Percentiles rank a stretch among this genome's conserved stretches.
Conservation (phyloP, 768 basidiomycete species). For the Macrolepiota fuliginosa region DNA sequence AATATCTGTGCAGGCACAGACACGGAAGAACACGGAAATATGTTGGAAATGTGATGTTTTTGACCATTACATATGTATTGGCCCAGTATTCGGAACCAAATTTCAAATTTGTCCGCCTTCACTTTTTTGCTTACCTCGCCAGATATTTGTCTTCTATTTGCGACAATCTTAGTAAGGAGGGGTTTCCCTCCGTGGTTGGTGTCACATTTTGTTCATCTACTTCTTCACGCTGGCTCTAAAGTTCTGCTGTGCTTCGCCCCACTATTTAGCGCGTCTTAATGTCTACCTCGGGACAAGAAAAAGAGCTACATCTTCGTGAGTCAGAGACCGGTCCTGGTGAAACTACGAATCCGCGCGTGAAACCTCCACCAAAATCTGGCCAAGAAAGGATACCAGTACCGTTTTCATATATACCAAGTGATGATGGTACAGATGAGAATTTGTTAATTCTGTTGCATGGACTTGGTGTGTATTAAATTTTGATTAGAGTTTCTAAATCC, state of each 20-base stretch:
- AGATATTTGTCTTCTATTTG: too few relatives aligned
- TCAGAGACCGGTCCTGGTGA: constrained; percentile 12
- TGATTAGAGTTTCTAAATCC: not conserved
- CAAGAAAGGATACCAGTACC: constrained; percentile 45
- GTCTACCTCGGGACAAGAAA: not conserved
- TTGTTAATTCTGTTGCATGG: constrained; percentile 83
- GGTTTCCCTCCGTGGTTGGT: too few relatives aligned
- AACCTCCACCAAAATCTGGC: constrained; percentile 42
- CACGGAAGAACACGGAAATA: too few relatives aligned
- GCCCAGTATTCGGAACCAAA: too few relatives aligned
- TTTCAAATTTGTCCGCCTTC: too few relatives aligned
- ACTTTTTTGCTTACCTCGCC: too few relatives aligned
- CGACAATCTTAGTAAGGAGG: too few relatives aligned
- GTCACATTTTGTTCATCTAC: not conserved
- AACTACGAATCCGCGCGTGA: constrained; percentile 33
- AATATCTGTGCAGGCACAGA: too few relatives aligned
- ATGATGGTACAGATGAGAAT: constrained; percentile 86
- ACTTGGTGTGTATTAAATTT: constrained; percentile 49
- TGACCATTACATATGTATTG: too few relatives aligned
- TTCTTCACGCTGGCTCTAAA: not conserved
- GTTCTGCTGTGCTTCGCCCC: not conserved
- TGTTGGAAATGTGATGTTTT: too few relatives aligned
- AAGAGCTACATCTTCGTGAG: constrained; percentile 34
- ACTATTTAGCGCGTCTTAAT: not conserved
- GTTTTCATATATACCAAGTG: constrained; percentile 69